Base-by-base conservation (phyloP, 164 flowering plant genomes). In the Aristolochia fimbriata region DNA sequence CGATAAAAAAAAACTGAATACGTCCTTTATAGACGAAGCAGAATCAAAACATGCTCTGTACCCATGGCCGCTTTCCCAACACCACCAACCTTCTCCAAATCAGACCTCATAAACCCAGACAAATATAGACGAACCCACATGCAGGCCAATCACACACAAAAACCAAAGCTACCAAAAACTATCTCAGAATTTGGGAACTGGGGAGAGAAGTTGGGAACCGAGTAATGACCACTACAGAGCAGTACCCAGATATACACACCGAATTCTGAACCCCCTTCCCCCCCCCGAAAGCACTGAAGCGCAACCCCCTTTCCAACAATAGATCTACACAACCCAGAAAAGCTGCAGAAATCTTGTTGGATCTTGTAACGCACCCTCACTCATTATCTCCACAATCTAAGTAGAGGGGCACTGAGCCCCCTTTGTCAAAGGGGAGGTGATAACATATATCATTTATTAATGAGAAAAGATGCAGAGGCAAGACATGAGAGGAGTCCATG, bases 201-300 rank as follows among this genome's bases (percentile, higher is more conserved):
- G 51, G 65, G 64, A 43, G 62, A 57, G 41, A 68, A 60, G 70
- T 70, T 65, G 76, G 75, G 64, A 72, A 68, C 64, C 70, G 75
- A 63, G 71, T 10, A 23, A 24, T 4, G 31, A 45, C 58, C 58
- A 56, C 31, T 24, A 24, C 20, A 30, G 58, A 52, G 15, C 21
- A 19, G 24, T 7, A 51, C 55, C 27, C 56, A 52, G 53, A 50
- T 1, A 10, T 17, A 0, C 15, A 0, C 15, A 11, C 4, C 11
- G 15, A 17, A 22, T 21, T 13, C 25, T 22, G 30, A 52, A 50
- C 0, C 22, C 43, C 43, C n/a, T n/a, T n/a, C n/a, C n/a, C n/a
- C n/a, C n/a, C n/a, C n/a, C n/a, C n/a, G n/a, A 5, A 37, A 37
- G 43, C 8, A 37, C 7, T 0, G 43, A 37, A 37, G 43, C 43